Evolutionary conservation across 805 yeast genomes (phyloP).

Genomic region (Saturnispora sekii): DNA sequence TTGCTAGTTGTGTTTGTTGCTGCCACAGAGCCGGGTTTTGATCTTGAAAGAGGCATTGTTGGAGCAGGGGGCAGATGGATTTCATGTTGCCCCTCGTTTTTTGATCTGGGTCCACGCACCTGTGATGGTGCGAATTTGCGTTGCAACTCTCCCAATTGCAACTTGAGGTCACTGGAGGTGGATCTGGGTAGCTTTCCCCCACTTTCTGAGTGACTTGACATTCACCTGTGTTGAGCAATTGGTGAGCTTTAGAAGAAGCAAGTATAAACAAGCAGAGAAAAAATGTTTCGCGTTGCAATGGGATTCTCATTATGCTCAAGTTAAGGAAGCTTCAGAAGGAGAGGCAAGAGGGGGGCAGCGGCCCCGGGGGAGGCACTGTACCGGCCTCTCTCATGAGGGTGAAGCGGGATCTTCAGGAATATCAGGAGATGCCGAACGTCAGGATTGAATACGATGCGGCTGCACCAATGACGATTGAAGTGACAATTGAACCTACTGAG

Average conservation of each 20-base stretch:
- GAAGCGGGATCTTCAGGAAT: slow-evolving; percentile 65
- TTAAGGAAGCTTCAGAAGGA: slow-evolving; percentile 24
- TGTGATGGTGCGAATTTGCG: slow-evolving; percentile 15
- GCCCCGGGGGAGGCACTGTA: background rate
- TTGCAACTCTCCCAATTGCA: slow-evolving; percentile 36
- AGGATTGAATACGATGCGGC: slow-evolving; percentile 33
- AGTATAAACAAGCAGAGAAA: background rate
- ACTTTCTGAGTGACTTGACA: background rate
- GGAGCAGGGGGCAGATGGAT: slow-evolving; percentile 17
- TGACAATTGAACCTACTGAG: slow-evolving; percentile 54
- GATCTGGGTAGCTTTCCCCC: slow-evolving; percentile 4
- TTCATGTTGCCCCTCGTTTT: slow-evolving; percentile 9
- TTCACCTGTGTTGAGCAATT: background rate
- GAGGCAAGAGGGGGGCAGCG: slow-evolving; percentile 7
- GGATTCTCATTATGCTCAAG: slow-evolving; percentile 6
- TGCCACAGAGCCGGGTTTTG: background rate
- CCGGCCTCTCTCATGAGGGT: slow-evolving; percentile 45
- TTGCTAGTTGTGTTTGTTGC: slow-evolving; percentile 29
- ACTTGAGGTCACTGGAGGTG: slow-evolving; percentile 28
- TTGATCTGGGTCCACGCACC: slow-evolving; percentile 5
- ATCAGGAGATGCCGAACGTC: slow-evolving; percentile 40
- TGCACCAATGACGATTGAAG: slow-evolving; percentile 52
- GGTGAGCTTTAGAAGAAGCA: background rate
- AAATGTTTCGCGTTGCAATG: too few relatives aligned
- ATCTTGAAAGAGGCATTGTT: slow-evolving; percentile 4